Conservation (phyloP, 2,329 filamentous ascomycete species). For the Talaromyces sp. region DNA sequence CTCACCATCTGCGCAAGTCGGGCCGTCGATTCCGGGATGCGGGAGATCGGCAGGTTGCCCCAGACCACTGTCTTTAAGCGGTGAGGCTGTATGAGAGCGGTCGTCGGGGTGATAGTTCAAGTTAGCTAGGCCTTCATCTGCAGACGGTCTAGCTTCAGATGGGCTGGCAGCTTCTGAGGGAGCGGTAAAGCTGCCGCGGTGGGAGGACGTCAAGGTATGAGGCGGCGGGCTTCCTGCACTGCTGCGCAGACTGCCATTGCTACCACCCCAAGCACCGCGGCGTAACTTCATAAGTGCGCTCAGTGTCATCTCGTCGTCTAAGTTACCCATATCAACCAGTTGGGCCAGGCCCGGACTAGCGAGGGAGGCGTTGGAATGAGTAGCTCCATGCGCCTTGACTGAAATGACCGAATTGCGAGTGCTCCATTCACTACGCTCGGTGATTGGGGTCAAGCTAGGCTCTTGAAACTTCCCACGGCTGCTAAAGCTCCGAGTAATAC, state of each 20-base stretch:
- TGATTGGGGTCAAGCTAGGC: conserved; percentile 93
- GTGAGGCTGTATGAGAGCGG: conserved; percentile 10
- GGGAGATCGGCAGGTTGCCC: conserved; percentile 20
- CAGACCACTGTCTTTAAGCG: conserved; percentile 8
- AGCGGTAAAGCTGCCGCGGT: conserved; percentile 39
- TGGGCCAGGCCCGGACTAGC: conserved; percentile 77
- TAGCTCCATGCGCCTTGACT: conserved; percentile 57
- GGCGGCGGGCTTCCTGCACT: conserved; percentile 47
- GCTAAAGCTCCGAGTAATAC: conserved; percentile 66
- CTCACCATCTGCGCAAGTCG: conserved; percentile 10
- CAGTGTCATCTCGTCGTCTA: conserved; percentile 72
- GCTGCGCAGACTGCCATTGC: conserved; percentile 70
- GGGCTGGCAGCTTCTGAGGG: conserved; percentile 37
- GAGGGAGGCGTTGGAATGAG: conserved; percentile 55
- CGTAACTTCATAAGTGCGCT: conserved; percentile 73
- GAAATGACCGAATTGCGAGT: conserved; percentile 90
- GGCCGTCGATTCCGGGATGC: conserved; percentile 15
- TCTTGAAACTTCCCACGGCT: conserved; percentile 76
- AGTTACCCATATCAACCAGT: conserved; percentile 64
- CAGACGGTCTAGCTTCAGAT: conserved; percentile 14
- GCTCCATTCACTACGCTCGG: conserved; percentile 92
- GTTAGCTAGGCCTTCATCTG: conserved; percentile 15
- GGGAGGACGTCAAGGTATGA: conserved; percentile 35
- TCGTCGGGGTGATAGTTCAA: conserved; percentile 17
- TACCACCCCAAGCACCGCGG: conserved; percentile 77